A percentile compares a stretch with the other conserved stretches of the same genome.
phyloP scores from a whole-genome alignment of 148 eudicot species.

The Hydrangea macrophylla region DNA sequence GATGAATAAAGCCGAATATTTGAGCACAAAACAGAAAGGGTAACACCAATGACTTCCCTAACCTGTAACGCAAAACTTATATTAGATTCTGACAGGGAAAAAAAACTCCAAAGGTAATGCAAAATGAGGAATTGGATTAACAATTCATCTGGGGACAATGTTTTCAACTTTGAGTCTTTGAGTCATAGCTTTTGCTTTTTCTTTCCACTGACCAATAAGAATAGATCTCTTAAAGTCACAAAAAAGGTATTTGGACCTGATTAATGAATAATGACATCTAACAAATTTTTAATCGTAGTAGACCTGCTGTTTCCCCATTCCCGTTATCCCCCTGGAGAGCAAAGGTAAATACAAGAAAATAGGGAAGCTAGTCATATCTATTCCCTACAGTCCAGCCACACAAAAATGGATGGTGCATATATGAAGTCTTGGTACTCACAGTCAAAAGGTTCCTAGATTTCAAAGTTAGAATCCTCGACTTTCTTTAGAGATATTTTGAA shows the following conservation, averaged over 20 bases:
- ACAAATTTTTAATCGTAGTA: too few species aligned
- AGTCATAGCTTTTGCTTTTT: too few species aligned
- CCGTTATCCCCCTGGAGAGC: too few species aligned
- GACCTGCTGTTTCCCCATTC: too few species aligned
- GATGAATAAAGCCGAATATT: constrained; percentile 64
- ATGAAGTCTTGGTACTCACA: background rate
- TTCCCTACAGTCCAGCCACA: background rate
- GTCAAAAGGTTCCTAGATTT: background rate
- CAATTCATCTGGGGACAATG: background rate
- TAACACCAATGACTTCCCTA: constrained; percentile 89
- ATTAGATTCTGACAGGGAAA: constrained; percentile 8
- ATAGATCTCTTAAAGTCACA: too few species aligned
- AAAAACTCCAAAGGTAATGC: background rate
- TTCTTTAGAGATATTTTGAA: too few species aligned
- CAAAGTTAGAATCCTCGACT: background rate
- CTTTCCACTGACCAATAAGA: too few species aligned
- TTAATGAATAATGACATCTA: too few species aligned
- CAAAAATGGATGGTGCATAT: background rate
- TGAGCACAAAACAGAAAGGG: constrained; percentile 86
- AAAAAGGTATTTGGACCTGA: too few species aligned
- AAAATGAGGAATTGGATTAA: background rate
- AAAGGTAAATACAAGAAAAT: too few species aligned
- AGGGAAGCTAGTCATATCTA: too few species aligned
- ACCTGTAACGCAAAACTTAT: constrained; percentile 51
- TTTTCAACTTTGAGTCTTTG: too few species aligned